A percentile compares a stretch with the other conserved stretches of the same genome.
Conservation (phyloP, 176 grass and related monocot genomes). For the Aegilops tauschii region DNA sequence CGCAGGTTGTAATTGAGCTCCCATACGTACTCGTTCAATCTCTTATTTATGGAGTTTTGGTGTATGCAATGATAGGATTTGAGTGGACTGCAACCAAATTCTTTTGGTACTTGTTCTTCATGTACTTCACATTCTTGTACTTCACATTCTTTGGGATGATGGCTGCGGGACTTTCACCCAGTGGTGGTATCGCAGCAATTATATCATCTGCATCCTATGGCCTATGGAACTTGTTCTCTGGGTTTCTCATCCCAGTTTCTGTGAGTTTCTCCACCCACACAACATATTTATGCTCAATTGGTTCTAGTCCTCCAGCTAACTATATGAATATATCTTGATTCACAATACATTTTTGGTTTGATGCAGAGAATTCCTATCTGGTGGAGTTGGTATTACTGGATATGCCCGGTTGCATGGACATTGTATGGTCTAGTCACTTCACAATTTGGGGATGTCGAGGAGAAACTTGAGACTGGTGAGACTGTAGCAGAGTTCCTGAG, state of each 20-base stretch:
- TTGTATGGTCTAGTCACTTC: conserved; percentile 22
- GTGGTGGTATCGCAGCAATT: neutral
- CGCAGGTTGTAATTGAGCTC: conserved; percentile 52
- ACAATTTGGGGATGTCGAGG: conserved; percentile 35
- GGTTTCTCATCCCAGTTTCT: conserved; percentile 31
- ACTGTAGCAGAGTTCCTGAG: conserved; percentile 24
- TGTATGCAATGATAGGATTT: conserved; percentile 55
- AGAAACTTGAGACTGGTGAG: conserved; percentile 32
- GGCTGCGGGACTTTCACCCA: conserved; percentile 30
- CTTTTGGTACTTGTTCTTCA: conserved; percentile 73
- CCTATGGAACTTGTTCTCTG: conserved; percentile 31
- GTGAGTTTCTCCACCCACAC: neutral
- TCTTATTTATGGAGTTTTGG: conserved; percentile 44
- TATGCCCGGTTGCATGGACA: conserved; percentile 34
- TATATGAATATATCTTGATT: neutral
- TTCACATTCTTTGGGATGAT: conserved; percentile 74
- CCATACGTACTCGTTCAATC: conserved; percentile 47
- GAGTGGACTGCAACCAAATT: conserved; percentile 51
- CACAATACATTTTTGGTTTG: neutral
- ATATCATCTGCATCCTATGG: conserved; percentile 10
- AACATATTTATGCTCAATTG: neutral
- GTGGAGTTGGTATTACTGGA: conserved; percentile 34
- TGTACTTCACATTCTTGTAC: conserved; percentile 59
- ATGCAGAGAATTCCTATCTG: conserved; percentile 29
- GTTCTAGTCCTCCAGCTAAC: neutral